Evolutionary conservation across 306 rosid species (phyloP), one percentile per base, ranked within the genome.

Genomic region (Arachis hypogaea): DNA sequence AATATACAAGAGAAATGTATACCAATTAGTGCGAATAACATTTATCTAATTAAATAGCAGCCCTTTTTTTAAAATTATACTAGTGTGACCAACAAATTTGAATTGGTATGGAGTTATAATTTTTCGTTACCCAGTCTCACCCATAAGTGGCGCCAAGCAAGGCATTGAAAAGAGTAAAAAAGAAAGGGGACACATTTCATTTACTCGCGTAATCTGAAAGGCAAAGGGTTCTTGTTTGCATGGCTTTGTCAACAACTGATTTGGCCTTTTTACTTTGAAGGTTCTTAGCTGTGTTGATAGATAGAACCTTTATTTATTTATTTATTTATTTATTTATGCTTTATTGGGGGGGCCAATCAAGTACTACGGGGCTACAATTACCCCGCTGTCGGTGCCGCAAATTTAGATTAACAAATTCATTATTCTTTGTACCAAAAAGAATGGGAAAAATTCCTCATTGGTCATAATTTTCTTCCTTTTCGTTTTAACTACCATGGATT

Each of bases 301-400:
- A 33, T 33, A 33, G 38, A 33, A 22, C 28, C 28, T 22, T 22
- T 22, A 22, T 22, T 22, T 22, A 22, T 22, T 22, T 0, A 22
- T 22, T 22, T 22, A 22, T 22, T 22, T 22, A 22, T 22, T 22
- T 22, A 22, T 22, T 22, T 22, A 22, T 22, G 28, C 28, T 22
- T 22, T 22, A 22, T 22, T 22, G 28, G 28, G 1, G 28, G 28
- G 28, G 28, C 28, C 28, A 22, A 22, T 22, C 28, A 22, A 22
- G 55, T 51, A 59, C 67, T 62, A 41, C 30, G 4, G 30, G 2
- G 6, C 68, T 50, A 68, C 63, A 77, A 47, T 58, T 59, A 14
- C 9, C 38, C 72, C 59, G 28, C 46, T 77, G 84, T 80, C 87
- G 84, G 87, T 83, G 86, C 76, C 3, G 49, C 59, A 59, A 5